Base-by-base conservation (phyloP, 768 basidiomycete genomes). In the Phaeotremella skinneri region DNA sequence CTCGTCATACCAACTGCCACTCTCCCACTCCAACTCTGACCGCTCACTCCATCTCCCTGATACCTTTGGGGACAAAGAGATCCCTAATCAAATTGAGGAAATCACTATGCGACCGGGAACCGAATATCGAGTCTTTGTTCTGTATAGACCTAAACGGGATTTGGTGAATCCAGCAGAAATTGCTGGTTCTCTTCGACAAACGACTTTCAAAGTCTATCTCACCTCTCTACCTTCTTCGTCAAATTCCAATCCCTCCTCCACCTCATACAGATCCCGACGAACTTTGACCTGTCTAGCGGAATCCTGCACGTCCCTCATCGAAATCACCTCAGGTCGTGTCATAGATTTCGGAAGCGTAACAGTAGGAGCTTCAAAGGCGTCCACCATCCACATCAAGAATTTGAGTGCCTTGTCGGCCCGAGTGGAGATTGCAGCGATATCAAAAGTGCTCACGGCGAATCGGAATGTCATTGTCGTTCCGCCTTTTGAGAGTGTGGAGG, bases 271-370 rank as follows among this genome's bases (percentile, higher is more conserved):
- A 21, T 55, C 67, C n/a, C 54, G 69, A 32, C 61, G 64, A 42
- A 66, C 65, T 13, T 56, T 76, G 23, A 56, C 61, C 27, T 73
- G 71, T 50, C 42, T 48, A 21, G 63, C 71, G 21, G 59, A 70
- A 49, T 68, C 66, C 0, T 76, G 75, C 54, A 67, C 75, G 0
- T 72, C 71, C 1, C 50, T 72, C 27, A 70, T 76, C 57, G 13
- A 43, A 2, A 57, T 76, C 32, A 23, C 59, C 31, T 62, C 70
- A 2, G 64, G 65, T 7, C 45, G 30, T 43, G 51, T 26, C 21
- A 59, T 75, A 32, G 73, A 76, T 55, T 74, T 76, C 58, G 75
- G 75, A 6, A 63, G 71, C 55, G 72, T 72, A 4, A 72, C 70
- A 1, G 66, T 76, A 2, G 75, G 75, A 17, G 67, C 73, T 25